Base-by-base conservation (phyloP, 805 yeast genomes). In the Nakazawaea molendinolei region DNA sequence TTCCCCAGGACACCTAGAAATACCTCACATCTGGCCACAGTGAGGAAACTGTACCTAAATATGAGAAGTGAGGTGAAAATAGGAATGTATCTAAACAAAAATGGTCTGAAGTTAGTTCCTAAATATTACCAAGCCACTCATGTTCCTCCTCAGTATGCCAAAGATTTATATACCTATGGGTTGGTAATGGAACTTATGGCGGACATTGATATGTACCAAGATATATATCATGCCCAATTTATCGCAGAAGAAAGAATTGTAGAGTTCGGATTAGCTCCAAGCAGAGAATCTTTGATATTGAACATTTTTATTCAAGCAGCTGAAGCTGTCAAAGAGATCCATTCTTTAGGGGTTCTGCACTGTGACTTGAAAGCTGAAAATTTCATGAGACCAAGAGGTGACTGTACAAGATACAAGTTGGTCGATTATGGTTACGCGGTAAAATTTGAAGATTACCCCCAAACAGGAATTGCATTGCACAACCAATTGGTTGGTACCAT, bases 171-270 rank as follows among this genome's bases (percentile, higher is more conserved):
- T 7, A 3, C 14, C 8, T 25, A 25, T 25, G 28, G 28, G 8
- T 13, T 25, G 28, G 28, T 25, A 8, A 25, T 25, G 28, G 28
- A 25, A 5, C 13, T 25, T 10, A 25, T 25, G 28, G 28, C 28
- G 14, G 28, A 25, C 9, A 25, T 10, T 14, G 28, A 25, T 25
- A 25, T 25, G 28, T 12, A 9, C 5, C 8, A 12, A 10, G 28
- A 25, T 5, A 25, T 25, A 13, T 25, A n/a, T 17, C 14, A 25
- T 25, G 13, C 13, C 17, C 28, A 25, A 8, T 13, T 13, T 10
- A 9, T 25, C 13, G 9, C 16, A 13, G 13, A 12, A 3, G 10
- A 10, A 10, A 9, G 9, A 10, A 12, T 25, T 6, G 16, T 13
- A 6, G n/a, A 13, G 16, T 7, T n/a, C 3, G 13, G 13, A 14